phyloP scores from a whole-genome alignment of 345 rosid genomes.

The Gossypium stocksii region DNA sequence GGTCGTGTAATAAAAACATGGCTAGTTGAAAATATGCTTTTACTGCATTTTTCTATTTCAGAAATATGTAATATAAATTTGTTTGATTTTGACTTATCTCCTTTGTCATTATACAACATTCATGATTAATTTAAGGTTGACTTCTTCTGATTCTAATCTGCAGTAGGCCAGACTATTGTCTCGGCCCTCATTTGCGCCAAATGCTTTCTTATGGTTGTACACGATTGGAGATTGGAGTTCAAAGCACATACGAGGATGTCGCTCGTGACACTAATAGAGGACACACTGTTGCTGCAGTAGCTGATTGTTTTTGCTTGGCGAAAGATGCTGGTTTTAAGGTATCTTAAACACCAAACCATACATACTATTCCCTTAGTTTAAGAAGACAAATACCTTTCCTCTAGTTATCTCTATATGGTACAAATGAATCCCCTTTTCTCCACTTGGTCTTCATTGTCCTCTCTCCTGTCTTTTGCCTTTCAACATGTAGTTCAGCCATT shows the following conservation, averaged over 20 bases:
- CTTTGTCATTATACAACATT: background rate
- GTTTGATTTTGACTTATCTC: background rate
- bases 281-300: slow-evolving; percentile 96
- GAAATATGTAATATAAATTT: background rate
- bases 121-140: slow-evolving; percentile 7
- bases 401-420: background rate
- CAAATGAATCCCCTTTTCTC: background rate
- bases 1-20: background rate
- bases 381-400: background rate
- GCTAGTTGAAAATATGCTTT: background rate
- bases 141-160: slow-evolving; percentile 18
- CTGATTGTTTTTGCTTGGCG: slow-evolving; percentile 96
- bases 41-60: background rate
- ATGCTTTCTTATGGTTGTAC: slow-evolving; percentile 98
- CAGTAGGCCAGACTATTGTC: slow-evolving; percentile 79
- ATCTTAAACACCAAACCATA: slow-evolving; percentile 6
- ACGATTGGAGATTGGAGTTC: slow-evolving; percentile 95
- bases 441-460: background rate
- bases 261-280: slow-evolving; percentile 98
- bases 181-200: slow-evolving; percentile 89
- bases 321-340: slow-evolving; percentile 99
- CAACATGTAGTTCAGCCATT: background rate
- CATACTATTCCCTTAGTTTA: background rate
- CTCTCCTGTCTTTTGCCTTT: background rate
- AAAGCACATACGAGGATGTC: slow-evolving; percentile 98